These are phyloP conservation scores for Lojkania enalia DNA, from an alignment of 2,329 filamentous ascomycete genomes.

Conservation along the genomic window DNA sequence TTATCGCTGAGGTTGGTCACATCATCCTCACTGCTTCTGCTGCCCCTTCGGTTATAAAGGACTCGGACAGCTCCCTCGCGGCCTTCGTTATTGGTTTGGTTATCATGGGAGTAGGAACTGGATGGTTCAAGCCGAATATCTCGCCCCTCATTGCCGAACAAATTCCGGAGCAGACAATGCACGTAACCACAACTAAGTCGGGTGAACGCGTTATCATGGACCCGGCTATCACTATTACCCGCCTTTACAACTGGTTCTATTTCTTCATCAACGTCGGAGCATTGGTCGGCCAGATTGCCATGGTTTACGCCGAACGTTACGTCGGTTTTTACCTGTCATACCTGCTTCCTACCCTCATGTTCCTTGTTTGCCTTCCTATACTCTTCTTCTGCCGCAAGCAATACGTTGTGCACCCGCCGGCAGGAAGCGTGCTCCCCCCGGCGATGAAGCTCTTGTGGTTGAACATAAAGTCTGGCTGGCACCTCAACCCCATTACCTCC, in stretches of 20 bases:
- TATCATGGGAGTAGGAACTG: slow-evolving; percentile 67
- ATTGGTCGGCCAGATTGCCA: slow-evolving; percentile 40
- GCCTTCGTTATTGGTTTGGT: slow-evolving; percentile 62
- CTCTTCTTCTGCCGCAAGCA: slow-evolving; percentile 62
- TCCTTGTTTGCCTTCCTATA: slow-evolving; percentile 62
- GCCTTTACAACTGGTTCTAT: slow-evolving; percentile 64
- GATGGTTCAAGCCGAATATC: slow-evolving; percentile 71
- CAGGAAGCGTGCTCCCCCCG: slow-evolving; percentile 69
- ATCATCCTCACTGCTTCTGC: slow-evolving; percentile 60
- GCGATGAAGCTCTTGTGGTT: slow-evolving; percentile 63
- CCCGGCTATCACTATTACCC: slow-evolving; percentile 66
- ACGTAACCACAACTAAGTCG: slow-evolving; percentile 48
- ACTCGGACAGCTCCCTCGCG: slow-evolving; percentile 54
- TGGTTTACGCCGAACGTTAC: slow-evolving; percentile 46
- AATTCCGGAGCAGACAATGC: slow-evolving; percentile 60
- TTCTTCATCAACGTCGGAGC: slow-evolving; percentile 46
- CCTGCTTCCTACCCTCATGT: slow-evolving; percentile 67
- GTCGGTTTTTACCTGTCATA: slow-evolving; percentile 76
- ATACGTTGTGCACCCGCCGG: slow-evolving; percentile 65
- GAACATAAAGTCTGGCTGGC: slow-evolving; percentile 62
- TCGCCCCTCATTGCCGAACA: slow-evolving; percentile 64
- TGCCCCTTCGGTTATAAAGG: slow-evolving; percentile 54
- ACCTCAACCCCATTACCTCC: slow-evolving; percentile 59
- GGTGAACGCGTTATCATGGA: slow-evolving; percentile 68
- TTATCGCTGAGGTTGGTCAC: slow-evolving; percentile 62